phyloP scores from a whole-genome alignment of 2,329 filamentous ascomycete species.

The Microcyclospora pomicola region DNA sequence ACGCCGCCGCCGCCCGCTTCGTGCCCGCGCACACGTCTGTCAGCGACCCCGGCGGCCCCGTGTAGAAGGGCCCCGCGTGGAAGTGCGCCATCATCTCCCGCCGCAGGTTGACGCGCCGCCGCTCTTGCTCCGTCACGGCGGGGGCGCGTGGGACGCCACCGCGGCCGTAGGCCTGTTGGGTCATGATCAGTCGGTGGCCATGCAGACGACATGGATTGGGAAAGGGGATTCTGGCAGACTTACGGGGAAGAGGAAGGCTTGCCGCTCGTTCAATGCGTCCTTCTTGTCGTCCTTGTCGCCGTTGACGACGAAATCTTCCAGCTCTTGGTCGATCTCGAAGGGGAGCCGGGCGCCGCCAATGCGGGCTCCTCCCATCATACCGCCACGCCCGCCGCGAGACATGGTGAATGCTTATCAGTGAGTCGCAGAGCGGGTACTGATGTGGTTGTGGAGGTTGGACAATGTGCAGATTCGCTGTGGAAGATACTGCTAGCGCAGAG shows the following conservation, averaged over 20 bases:
- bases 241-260: slow-evolving; percentile 4
- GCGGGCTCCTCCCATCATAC: slow-evolving; percentile 1
- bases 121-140: slow-evolving; percentile 2
- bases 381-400: slow-evolving; percentile 6
- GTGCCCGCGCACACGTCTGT: slow-evolving; percentile 34
- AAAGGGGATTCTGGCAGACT: background rate
- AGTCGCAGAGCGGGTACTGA: background rate
- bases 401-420: background rate
- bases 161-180: background rate
- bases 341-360: slow-evolving; percentile 4
- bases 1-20: slow-evolving; percentile 38
- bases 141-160: slow-evolving; percentile 5
- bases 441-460: background rate
- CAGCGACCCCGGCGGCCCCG: slow-evolving; percentile 17
- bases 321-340: slow-evolving; percentile 8
- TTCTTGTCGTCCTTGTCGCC: slow-evolving; percentile 1
- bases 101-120: slow-evolving; percentile 2
- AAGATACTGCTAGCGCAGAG: too few relatives aligned
- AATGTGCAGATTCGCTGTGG: too few relatives aligned
- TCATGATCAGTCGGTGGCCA: slow-evolving; percentile 2
- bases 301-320: slow-evolving; percentile 2
- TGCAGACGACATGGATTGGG: background rate
- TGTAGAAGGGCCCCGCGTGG: slow-evolving; percentile 6
- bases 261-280: background rate
- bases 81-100: slow-evolving; percentile 3